Percentiles rank a stretch among this genome's conserved stretches.
phyloP scores from a whole-genome alignment of 768 basidiomycete genomes.

The Suillus bovinus region DNA sequence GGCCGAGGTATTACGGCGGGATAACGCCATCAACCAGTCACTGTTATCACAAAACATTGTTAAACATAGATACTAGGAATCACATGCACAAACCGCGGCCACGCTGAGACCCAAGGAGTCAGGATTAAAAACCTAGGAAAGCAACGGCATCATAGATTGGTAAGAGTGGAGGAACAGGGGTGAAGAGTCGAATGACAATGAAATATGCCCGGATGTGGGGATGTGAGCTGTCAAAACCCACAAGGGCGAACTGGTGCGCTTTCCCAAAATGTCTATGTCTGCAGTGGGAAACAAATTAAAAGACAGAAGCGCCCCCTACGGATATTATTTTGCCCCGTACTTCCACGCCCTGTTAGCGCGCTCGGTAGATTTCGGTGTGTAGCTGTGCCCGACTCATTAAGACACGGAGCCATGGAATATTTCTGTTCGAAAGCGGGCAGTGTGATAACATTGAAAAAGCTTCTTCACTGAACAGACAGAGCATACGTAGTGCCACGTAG shows the following conservation, averaged over 20 bases:
- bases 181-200: neutral
- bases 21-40: neutral
- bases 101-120: neutral
- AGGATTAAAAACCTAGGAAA: neutral
- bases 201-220: neutral
- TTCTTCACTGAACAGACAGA: neutral
- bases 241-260: neutral
- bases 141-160: neutral
- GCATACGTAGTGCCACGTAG: neutral
- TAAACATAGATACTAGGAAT: neutral
- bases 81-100: neutral
- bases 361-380: neutral
- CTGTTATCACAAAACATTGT: neutral
- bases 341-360: neutral
- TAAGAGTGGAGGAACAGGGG: neutral
- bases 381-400: neutral
- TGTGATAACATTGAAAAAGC: neutral
- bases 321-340: neutral
- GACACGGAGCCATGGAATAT: neutral
- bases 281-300: neutral
- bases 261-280: neutral
- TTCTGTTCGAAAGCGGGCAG: neutral
- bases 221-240: neutral
- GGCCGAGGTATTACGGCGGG: neutral
- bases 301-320: neutral